phyloP scores from a whole-genome alignment of 106 monocot species.

The Narthecium ossifragum region DNA sequence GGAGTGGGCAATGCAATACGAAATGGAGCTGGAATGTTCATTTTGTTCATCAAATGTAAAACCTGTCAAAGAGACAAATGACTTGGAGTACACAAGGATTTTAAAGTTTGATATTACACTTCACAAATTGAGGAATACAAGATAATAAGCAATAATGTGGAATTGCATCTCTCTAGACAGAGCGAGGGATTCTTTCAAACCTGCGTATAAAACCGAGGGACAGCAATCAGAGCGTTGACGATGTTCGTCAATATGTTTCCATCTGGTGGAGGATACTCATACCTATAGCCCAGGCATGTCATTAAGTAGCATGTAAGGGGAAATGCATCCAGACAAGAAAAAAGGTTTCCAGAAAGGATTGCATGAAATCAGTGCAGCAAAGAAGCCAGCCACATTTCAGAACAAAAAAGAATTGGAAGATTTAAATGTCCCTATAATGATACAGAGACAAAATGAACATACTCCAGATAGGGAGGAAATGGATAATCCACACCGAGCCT shows the following conservation, averaged over 20 bases:
- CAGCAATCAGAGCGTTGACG: constrained; percentile 88
- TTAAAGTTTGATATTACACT: too few species aligned
- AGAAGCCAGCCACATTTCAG: background rate
- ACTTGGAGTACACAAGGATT: background rate
- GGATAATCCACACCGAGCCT: constrained; percentile 90
- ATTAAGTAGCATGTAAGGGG: background rate
- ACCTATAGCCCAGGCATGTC: constrained; percentile 37
- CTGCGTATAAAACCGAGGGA: constrained; percentile 98
- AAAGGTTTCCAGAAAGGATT: background rate
- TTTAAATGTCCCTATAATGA: background rate
- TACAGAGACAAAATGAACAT: constrained; percentile 14
- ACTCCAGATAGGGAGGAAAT: constrained; percentile 96
- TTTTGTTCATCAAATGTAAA: constrained; percentile 99
- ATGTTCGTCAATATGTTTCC: constrained; percentile 97
- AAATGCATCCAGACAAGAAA: background rate
- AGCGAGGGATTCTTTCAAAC: constrained; percentile 17
- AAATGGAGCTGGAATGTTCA: constrained; percentile 98
- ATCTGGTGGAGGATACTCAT: constrained; percentile 89
- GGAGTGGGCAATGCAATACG: constrained; percentile 93
- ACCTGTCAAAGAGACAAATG: constrained; percentile 39
- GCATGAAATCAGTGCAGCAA: background rate
- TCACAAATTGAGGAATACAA: too few species aligned
- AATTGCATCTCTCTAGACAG: too few species aligned
- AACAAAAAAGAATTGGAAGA: background rate
- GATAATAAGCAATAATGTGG: too few species aligned